These are phyloP conservation scores for Neonectria magnoliae DNA, from an alignment of 2,329 filamentous ascomycete species.

Conservation along the genomic window DNA sequence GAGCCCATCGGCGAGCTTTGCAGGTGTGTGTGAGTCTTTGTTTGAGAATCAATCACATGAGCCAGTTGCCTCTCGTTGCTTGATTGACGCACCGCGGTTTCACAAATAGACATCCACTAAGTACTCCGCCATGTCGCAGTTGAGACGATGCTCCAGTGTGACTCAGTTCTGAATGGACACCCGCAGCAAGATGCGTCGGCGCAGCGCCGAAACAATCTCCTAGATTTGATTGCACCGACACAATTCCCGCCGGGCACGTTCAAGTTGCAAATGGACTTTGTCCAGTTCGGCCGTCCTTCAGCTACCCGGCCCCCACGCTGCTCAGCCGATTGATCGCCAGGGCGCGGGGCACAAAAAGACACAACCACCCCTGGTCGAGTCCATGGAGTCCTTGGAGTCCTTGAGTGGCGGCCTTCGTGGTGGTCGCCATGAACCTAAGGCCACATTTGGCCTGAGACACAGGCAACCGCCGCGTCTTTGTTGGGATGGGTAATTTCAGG, in stretches of 20 bases:
- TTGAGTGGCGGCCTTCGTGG: background rate
- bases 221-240: background rate
- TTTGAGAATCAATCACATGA: background rate
- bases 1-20: background rate
- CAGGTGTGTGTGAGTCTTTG: background rate
- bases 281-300: background rate
- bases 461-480: background rate
- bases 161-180: background rate
- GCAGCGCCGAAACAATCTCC: background rate
- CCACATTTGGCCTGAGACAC: constrained; percentile 1
- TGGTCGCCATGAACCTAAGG: constrained; percentile 6
- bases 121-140: background rate
- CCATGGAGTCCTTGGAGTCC: background rate
- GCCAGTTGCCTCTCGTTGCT: background rate
- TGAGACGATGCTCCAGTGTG: background rate
- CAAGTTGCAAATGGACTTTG: background rate
- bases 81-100: background rate
- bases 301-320: background rate
- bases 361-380: background rate
- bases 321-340: background rate
- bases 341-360: background rate
- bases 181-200: background rate
- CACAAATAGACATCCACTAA: background rate
- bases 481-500: background rate
- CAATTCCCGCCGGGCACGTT: background rate